Evolutionary conservation across 495 filamentous ascomycete genomes (phyloP), one percentile per base, ranked within the genome.

Genomic region (Tirmania nivea): DNA sequence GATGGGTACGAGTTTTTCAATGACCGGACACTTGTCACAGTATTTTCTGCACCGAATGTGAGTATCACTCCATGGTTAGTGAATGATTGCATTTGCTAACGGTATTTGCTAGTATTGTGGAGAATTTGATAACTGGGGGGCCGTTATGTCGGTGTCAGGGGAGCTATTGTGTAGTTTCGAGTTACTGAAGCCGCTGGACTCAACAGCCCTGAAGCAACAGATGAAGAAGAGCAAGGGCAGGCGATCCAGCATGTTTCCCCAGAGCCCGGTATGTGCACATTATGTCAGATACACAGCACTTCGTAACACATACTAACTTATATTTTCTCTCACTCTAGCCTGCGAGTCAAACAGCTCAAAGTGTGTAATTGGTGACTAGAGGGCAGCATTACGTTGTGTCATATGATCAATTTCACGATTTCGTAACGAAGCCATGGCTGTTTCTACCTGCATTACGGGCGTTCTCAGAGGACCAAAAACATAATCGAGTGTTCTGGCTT

Each of bases 1-100:
- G 90, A 99, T 69, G 90, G 90, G 12, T 99, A 99, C 69, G 90
- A 99, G 61, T 99, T 99, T 67, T 99, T 95, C 64, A 90, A 84
- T 51, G 90, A 99, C 60, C 78, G 90, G 45, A 83, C 95, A 54
- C 69, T 99, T 31, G 90, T 99, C 51, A 99, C 90, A 0, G 90
- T 99, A 10, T 99, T 97, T 63, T 94, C 87, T 52, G 90, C 90
- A 25, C 90, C 90, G 20, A 99, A 97, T 61, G 87, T 94, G 73
- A 77, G 85, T 75, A 47, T 50, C 17, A 39, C 25, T 35, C 34
- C 49, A 36, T 8, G 12, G 9, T 34, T 25, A 16, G 19, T 17
- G 16, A 9, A 49, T 52, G 8, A 16, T 55, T 14, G 53, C 11
- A 52, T 49, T 48, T 12, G 25, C 58, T 56, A 48, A 10, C 50